Percentiles rank a stretch among this genome's conserved stretches.
Evolutionary conservation across 192 early-diverging fungal species (phyloP).

Genomic region (Coemansia aciculifera): DNA sequence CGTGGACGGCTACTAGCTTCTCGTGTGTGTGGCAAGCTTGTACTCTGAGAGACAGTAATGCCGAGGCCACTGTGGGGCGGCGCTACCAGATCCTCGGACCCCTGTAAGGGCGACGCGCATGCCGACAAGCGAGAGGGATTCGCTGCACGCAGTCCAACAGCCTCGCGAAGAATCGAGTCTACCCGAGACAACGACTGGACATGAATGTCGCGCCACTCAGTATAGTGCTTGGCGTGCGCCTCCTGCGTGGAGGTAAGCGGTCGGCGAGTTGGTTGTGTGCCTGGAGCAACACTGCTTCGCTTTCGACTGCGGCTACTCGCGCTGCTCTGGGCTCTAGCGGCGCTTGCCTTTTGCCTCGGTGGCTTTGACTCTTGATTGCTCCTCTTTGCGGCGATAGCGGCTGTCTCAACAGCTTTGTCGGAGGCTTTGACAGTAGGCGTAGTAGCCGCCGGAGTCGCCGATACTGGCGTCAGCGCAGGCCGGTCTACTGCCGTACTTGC

Average conservation of each 20-base stretch:
- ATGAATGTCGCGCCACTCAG: slow-evolving; percentile 54
- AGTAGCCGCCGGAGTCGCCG: neutral
- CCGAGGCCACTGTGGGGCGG: slow-evolving; percentile 30
- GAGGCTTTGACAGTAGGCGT: neutral
- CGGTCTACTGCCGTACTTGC: neutral
- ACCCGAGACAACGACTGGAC: slow-evolving; percentile 51
- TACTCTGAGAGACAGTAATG: slow-evolving; percentile 17
- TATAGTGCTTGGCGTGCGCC: slow-evolving; percentile 11
- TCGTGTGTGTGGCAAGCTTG: slow-evolving; percentile 1
- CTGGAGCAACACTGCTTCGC: neutral
- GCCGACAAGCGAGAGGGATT: slow-evolving; percentile 19
- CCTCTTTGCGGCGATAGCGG: neutral
- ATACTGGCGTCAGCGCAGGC: neutral
- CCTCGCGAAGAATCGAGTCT: slow-evolving; percentile 53
- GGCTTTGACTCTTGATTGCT: neutral
- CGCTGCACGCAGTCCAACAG: slow-evolving; percentile 30
- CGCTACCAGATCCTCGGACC: neutral
- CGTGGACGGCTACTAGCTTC: neutral
- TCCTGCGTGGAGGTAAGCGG: slow-evolving; percentile 28
- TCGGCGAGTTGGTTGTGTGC: slow-evolving; percentile 9
- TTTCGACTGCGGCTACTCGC: slow-evolving; percentile 5
- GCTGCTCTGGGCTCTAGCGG: slow-evolving; percentile 2
- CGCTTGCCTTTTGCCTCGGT: neutral
- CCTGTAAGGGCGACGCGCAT: slow-evolving; percentile 1
- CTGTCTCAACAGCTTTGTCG: neutral